These are phyloP conservation scores for Mycena indigotica DNA, from an alignment of 768 basidiomycete species.

Conservation along the genomic window DNA sequence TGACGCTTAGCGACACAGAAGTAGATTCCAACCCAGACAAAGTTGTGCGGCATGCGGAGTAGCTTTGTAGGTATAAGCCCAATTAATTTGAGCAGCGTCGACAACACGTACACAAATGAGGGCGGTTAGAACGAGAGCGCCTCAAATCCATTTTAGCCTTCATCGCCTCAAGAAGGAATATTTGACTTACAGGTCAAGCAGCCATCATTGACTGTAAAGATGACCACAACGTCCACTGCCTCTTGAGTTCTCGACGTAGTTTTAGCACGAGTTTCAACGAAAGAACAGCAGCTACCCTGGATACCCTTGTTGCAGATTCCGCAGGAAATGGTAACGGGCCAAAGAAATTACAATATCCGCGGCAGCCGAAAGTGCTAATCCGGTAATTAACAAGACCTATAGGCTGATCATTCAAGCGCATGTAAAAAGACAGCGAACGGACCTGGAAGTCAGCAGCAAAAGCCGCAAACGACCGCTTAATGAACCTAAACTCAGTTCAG, in stretches of 20 bases:
- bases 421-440: background rate
- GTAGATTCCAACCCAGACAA: slow-evolving; percentile 13
- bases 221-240: slow-evolving; percentile 9
- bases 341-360: slow-evolving; percentile 10
- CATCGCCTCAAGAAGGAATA: background rate
- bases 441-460: background rate
- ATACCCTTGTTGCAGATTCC: slow-evolving; percentile 12
- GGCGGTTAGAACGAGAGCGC: slow-evolving; percentile 5
- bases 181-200: slow-evolving; percentile 8
- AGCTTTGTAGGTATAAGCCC: background rate
- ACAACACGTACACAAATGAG: slow-evolving; percentile 7
- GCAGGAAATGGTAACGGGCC: slow-evolving; percentile 16
- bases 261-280: too few species aligned
- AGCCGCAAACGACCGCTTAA: background rate
- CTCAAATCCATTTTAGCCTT: background rate
- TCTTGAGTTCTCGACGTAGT: slow-evolving; percentile 6
- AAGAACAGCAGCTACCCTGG: slow-evolving; percentile 3
- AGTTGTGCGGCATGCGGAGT: slow-evolving; percentile 7
- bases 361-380: slow-evolving; percentile 19
- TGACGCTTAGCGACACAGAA: slow-evolving; percentile 9
- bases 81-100: background rate
- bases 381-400: background rate
- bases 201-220: slow-evolving; percentile 15
- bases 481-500: too few species aligned
- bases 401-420: background rate